A percentile compares a stretch with the other conserved stretches of the same genome.
Evolutionary conservation across 2,329 filamentous ascomycete species (phyloP).

Genomic region (Neodidymelliopsis sp.): DNA sequence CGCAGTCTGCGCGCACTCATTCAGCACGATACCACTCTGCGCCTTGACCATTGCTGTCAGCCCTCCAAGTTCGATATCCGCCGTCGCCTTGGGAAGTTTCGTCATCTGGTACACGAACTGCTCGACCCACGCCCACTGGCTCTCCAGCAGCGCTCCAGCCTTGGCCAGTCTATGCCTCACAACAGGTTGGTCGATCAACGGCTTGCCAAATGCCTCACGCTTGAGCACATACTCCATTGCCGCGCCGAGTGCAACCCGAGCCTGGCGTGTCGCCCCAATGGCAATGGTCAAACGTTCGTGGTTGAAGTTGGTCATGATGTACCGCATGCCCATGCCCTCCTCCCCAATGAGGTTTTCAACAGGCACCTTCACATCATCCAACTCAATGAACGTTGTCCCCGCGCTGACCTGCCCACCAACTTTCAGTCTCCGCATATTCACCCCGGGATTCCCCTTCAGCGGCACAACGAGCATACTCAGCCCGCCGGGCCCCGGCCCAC

Average conservation of each 20-base stretch:
- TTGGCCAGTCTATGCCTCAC: constrained; percentile 77
- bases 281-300: constrained; percentile 75
- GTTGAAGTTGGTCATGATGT: constrained; percentile 82
- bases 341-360: constrained; percentile 72
- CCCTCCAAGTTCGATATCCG: constrained; percentile 71
- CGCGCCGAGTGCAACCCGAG: constrained; percentile 65
- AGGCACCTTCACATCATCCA: constrained; percentile 77
- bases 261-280: constrained; percentile 68
- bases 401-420: constrained; percentile 70
- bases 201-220: constrained; percentile 72
- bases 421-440: constrained; percentile 72
- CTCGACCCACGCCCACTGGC: constrained; percentile 76
- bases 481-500: constrained; percentile 68
- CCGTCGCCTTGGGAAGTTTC: constrained; percentile 65
- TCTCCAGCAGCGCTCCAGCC: constrained; percentile 71
- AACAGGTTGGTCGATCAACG: constrained; percentile 76
- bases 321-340: constrained; percentile 76
- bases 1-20: constrained; percentile 73
- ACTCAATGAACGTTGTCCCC: constrained; percentile 78
- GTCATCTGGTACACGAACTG: constrained; percentile 73
- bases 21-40: constrained; percentile 73
- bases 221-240: constrained; percentile 71
- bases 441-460: constrained; percentile 70
- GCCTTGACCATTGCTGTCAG: constrained; percentile 77
- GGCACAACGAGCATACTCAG: constrained; percentile 74